A percentile compares a stretch with the other conserved stretches of the same genome.
Evolutionary conservation across 495 filamentous ascomycete genomes (phyloP).

Genomic region (Aspergillus heteromorphus): DNA sequence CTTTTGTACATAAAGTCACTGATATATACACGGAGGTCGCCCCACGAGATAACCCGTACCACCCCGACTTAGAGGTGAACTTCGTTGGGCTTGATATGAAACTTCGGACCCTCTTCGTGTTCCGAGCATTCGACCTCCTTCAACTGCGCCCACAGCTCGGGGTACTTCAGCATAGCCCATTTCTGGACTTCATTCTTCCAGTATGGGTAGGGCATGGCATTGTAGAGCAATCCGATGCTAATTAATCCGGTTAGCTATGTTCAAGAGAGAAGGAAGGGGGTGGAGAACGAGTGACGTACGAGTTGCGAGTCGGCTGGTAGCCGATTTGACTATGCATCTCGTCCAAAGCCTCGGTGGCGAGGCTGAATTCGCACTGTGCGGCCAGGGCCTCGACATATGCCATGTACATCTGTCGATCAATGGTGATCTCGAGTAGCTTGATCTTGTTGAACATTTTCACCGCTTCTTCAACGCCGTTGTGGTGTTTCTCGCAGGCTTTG

Average conservation of each 20-base stretch:
- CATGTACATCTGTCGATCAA: slow-evolving; percentile 65
- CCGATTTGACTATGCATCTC: slow-evolving; percentile 61
- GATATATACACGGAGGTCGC: too few species aligned
- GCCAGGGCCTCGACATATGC: slow-evolving; percentile 72
- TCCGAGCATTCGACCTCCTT: slow-evolving; percentile 27
- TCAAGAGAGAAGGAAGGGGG: neutral
- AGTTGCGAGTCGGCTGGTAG: slow-evolving; percentile 55
- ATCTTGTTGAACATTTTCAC: slow-evolving; percentile 70
- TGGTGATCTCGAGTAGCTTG: slow-evolving; percentile 64
- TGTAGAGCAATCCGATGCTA: slow-evolving; percentile 69
- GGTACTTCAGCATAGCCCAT: slow-evolving; percentile 65
- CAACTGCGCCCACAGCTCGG: slow-evolving; percentile 61
- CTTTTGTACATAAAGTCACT: too few species aligned
- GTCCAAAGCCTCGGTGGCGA: slow-evolving; percentile 57
- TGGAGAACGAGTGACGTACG: slow-evolving; percentile 52
- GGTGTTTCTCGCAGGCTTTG: slow-evolving; percentile 61
- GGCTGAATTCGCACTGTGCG: slow-evolving; percentile 59
- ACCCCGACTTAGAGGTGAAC: neutral
- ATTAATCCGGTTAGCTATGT: slow-evolving; percentile 14
- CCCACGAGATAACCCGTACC: too few species aligned
- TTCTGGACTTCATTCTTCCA: slow-evolving; percentile 62
- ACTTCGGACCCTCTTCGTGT: slow-evolving; percentile 32
- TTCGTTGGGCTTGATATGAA: slow-evolving; percentile 19
- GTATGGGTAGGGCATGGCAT: slow-evolving; percentile 54
- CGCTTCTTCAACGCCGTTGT: slow-evolving; percentile 59